Base-by-base conservation (phyloP, 1,284 basidiomycete species). In the Waitea zeae region DNA sequence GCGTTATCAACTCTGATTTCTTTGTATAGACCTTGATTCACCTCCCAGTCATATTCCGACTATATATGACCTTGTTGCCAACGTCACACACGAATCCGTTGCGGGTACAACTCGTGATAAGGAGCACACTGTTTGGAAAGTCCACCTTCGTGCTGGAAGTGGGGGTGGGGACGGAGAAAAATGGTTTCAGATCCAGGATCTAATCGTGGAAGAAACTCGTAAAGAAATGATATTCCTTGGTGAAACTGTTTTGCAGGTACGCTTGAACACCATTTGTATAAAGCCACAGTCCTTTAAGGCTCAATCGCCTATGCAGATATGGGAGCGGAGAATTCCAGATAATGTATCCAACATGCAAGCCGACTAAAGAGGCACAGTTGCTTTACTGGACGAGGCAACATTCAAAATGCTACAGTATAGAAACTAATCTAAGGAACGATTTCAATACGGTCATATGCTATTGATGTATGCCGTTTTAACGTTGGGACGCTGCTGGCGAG, bases 181-280 rank as follows among this genome's bases (percentile, higher is more conserved):
- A 51, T 98, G 95, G 95, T 86, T 86, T 54, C 81, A 90, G 57
- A 83, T 97, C 38, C 92, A 98, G 54, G 95, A 99, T 59, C 64
- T 98, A 39, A 83, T 95, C 38, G 92, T 99, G 5, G 84, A 93
- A 49, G 88, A 96, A 49, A 84, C 89, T 20, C 70, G 92, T 42
- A 84, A 82, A 53, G 90, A 96, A 50, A 92, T 99, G 87, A 92
- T 99, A 41, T 93, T 97, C 52, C 63, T 99, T 24, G 93, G 92
- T 18, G 95, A 98, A 56, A 89, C 84, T 17, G 83, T 95, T 33
- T 60, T 99, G 32, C 95, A 97, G 69, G 89, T 88, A 36, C 49
- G n/a, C n/a, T 9, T 26, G 24, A n/a, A n/a, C n/a, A 45, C 39
- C 30, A 12, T 18, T 17, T 13, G n/a, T 36, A 11, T 20, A 17